A percentile compares a stretch with the other conserved stretches of the same genome.
Conservation (phyloP, 1,284 basidiomycete genomes). For the Pyrrhoderma noxium region DNA sequence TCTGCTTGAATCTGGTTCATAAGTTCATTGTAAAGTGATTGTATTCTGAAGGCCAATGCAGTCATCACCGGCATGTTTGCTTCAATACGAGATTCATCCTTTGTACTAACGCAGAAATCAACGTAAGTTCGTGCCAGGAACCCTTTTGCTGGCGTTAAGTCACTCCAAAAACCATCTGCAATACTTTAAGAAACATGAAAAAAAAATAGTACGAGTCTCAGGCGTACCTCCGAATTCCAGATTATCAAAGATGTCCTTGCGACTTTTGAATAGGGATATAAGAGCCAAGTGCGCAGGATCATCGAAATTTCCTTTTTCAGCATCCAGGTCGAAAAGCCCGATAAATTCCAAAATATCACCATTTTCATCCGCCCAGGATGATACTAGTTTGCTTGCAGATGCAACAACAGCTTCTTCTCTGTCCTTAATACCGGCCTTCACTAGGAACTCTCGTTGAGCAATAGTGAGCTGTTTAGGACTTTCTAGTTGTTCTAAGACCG, state of each 20-base stretch:
- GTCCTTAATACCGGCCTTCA: slow-evolving; percentile 83
- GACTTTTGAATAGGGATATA: slow-evolving; percentile 53
- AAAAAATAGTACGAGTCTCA: not conserved
- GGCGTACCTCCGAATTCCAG: slow-evolving; percentile 70
- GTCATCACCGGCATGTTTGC: slow-evolving; percentile 83
- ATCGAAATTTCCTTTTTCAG: not conserved
- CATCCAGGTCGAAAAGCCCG: slow-evolving; percentile 46
- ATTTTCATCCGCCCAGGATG: slow-evolving; percentile 62
- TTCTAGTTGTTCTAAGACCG: slow-evolving; percentile 50
- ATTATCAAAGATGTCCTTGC: slow-evolving; percentile 52
- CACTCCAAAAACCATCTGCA: slow-evolving; percentile 69
- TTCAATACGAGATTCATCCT: slow-evolving; percentile 68
- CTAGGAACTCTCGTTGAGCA: slow-evolving; percentile 70
- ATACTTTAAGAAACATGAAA: not conserved
- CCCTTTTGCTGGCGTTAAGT: slow-evolving; percentile 74
- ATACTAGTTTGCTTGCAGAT: slow-evolving; percentile 74
- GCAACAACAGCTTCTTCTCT: slow-evolving; percentile 77
- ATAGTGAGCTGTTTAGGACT: slow-evolving; percentile 68
- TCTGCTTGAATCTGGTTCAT: slow-evolving; percentile 43
- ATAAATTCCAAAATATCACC: slow-evolving; percentile 48
- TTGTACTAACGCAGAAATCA: slow-evolving; percentile 64
- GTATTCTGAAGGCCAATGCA: slow-evolving; percentile 80
- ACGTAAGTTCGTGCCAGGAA: slow-evolving; percentile 83
- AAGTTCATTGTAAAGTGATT: slow-evolving; percentile 71
- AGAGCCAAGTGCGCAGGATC: slow-evolving; percentile 64